A percentile compares a stretch with the other conserved stretches of the same genome.
phyloP scores from a whole-genome alignment of 805 yeast genomes.

The Metschnikowia shivogae region DNA sequence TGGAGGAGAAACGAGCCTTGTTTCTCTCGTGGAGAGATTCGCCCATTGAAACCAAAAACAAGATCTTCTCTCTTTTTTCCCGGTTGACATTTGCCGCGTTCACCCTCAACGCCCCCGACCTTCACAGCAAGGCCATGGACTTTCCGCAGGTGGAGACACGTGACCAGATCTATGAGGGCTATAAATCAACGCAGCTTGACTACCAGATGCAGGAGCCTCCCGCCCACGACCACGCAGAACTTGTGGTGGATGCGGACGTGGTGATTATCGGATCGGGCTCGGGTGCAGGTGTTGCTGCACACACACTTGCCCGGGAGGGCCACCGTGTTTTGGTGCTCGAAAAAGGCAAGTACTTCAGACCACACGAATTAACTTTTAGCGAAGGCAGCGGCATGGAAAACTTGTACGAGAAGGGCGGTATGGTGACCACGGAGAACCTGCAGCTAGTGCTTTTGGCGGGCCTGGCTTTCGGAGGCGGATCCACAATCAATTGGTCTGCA shows the following conservation, averaged over 20 bases:
- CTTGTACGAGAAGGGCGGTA: constrained; percentile 40
- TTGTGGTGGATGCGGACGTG: constrained; percentile 39
- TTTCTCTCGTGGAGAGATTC: constrained; percentile 41
- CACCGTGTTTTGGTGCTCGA: constrained; percentile 44
- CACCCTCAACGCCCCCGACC: constrained; percentile 25
- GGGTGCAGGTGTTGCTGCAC: constrained; percentile 52
- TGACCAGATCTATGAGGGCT: constrained; percentile 24
- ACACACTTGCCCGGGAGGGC: constrained; percentile 42
- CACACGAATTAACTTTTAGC: constrained; percentile 30
- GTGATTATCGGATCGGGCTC: constrained; percentile 50
- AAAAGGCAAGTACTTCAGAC: constrained; percentile 43
- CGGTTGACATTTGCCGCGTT: constrained; percentile 25
- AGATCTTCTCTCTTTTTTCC: constrained; percentile 29
- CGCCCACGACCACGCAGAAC: constrained; percentile 23
- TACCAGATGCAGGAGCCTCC: constrained; percentile 32
- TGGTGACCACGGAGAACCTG: constrained; percentile 30
- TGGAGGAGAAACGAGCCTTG: constrained; percentile 28
- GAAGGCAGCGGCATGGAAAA: constrained; percentile 34
- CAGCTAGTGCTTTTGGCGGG: constrained; percentile 44
- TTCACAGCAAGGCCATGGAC: constrained; percentile 35
- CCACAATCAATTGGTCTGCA: constrained; percentile 58
- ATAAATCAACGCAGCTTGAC: constrained; percentile 22
- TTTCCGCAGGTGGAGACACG: constrained; percentile 34
- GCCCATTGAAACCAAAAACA: constrained; percentile 31
- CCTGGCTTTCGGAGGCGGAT: constrained; percentile 54